Percentiles rank a stretch among this genome's conserved stretches.
These are phyloP conservation scores for Fusarium burgessii DNA, from an alignment of 2,329 filamentous ascomycete species.

Conservation along the genomic window DNA sequence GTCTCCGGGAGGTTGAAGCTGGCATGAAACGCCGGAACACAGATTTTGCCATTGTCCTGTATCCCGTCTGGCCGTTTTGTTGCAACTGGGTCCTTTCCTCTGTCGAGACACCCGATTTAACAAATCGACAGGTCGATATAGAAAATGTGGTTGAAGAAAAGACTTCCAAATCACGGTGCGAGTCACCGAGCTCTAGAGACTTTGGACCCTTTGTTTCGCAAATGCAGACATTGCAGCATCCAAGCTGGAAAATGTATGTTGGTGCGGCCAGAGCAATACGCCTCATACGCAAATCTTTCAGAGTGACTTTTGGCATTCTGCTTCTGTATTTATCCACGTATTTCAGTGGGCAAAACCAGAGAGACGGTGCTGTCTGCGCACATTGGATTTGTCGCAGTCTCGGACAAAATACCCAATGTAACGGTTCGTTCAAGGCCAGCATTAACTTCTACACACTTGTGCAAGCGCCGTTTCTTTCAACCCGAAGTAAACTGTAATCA, in stretches of 20 bases:
- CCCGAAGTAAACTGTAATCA: conserved; percentile 28
- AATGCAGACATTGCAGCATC: not conserved
- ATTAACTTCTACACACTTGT: conserved; percentile 40
- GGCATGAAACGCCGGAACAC: conserved; percentile 1
- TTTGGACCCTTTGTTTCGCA: not conserved
- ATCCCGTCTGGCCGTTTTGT: not conserved
- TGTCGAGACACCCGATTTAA: not conserved
- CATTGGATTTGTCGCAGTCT: conserved; percentile 38
- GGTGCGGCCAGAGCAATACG: not conserved
- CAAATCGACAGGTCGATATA: not conserved
- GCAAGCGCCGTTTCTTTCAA: conserved; percentile 41
- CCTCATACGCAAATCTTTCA: conserved; percentile 4
- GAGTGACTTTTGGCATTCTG: conserved; percentile 2
- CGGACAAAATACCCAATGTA: conserved; percentile 26
- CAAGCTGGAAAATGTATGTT: not conserved
- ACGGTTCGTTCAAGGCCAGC: conserved; percentile 26
- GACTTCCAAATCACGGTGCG: not conserved
- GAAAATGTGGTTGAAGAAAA: not conserved
- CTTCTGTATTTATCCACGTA: conserved; percentile 18
- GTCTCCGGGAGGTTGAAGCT: not conserved
- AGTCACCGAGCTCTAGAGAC: not conserved
- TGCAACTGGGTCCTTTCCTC: not conserved
- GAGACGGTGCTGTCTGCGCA: conserved; percentile 16
- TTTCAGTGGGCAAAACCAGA: conserved; percentile 7
- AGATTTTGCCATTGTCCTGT: not conserved